phyloP scores from a whole-genome alignment of 345 rosid genomes.

The Carallia pectinifolia region DNA sequence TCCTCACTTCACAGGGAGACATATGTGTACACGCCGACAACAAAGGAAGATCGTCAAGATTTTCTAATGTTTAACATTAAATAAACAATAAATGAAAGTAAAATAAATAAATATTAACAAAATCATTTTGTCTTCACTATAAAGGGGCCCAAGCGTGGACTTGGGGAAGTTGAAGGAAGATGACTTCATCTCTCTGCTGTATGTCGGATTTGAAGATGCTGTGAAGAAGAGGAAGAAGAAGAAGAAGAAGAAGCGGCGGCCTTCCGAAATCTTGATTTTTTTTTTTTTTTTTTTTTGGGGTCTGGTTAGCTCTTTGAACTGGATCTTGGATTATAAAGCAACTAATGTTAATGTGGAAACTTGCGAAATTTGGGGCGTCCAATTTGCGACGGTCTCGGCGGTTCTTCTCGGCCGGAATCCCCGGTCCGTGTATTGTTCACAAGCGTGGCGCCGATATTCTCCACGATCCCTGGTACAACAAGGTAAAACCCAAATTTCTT shows the following conservation, averaged over 20 bases:
- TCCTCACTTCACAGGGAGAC: background rate
- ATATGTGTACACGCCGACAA: no score
- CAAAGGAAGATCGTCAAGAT: no score
- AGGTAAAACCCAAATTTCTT: slow-evolving; percentile 38
- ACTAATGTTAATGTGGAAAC: slow-evolving; percentile 77
- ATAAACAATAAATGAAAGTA: background rate
- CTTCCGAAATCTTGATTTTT: background rate
- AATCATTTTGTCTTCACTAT: background rate
- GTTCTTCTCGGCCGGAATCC: slow-evolving; percentile 63
- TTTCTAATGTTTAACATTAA: no score
- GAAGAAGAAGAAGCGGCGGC: background rate
- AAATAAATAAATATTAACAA: background rate
- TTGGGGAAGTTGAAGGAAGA: background rate
- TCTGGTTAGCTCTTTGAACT: background rate
- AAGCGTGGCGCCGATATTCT: slow-evolving; percentile 98
- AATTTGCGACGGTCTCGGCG: slow-evolving; percentile 53
- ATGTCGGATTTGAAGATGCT: background rate
- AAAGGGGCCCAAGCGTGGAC: slow-evolving; percentile 4
- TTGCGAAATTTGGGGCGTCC: slow-evolving; percentile 44
- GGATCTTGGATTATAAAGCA: slow-evolving; percentile 33
- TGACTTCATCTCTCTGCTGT: background rate
- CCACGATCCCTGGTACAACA: slow-evolving; percentile 99
- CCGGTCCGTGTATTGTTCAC: slow-evolving; percentile 90
- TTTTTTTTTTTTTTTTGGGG: no score
- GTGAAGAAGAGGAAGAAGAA: background rate